phyloP scores from a whole-genome alignment of 306 rosid genomes.

The Rosa lucieae region DNA sequence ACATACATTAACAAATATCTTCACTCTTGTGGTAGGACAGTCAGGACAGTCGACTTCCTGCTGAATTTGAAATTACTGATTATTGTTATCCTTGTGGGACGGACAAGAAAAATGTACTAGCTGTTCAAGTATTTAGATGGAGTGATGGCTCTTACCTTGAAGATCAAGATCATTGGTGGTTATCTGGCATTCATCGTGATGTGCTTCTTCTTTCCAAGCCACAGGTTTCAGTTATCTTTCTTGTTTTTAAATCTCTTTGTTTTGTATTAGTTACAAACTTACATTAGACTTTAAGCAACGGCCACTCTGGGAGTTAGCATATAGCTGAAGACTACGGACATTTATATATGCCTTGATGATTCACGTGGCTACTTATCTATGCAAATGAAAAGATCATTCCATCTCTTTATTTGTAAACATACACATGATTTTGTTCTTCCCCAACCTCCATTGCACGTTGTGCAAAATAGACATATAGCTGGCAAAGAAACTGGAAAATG shows the following conservation, averaged over 20 bases:
- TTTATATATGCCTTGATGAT: background rate
- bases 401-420: background rate
- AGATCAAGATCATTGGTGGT: slow-evolving; percentile 98
- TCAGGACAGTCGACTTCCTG: slow-evolving; percentile 95
- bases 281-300: background rate
- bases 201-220: slow-evolving; percentile 94
- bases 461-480: background rate
- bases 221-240: slow-evolving; percentile 48
- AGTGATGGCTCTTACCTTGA: slow-evolving; percentile 96
- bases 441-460: background rate
- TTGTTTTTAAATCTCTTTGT: slow-evolving; percentile 5
- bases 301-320: background rate
- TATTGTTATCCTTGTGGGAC: slow-evolving; percentile 76
- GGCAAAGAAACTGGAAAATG: background rate
- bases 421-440: background rate
- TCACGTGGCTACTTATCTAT: background rate
- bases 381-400: background rate
- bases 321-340: slow-evolving; percentile 6
- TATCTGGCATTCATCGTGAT: slow-evolving; percentile 93
- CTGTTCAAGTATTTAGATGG: slow-evolving; percentile 96
- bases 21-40: slow-evolving; percentile 58
- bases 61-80: slow-evolving; percentile 92
- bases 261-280: background rate
- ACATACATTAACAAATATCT: slow-evolving; percentile 29
- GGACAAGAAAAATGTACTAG: slow-evolving; percentile 62